A percentile compares a stretch with the other conserved stretches of the same genome.
Conservation (phyloP, 441 rosid species). For the Manihot esculenta region DNA sequence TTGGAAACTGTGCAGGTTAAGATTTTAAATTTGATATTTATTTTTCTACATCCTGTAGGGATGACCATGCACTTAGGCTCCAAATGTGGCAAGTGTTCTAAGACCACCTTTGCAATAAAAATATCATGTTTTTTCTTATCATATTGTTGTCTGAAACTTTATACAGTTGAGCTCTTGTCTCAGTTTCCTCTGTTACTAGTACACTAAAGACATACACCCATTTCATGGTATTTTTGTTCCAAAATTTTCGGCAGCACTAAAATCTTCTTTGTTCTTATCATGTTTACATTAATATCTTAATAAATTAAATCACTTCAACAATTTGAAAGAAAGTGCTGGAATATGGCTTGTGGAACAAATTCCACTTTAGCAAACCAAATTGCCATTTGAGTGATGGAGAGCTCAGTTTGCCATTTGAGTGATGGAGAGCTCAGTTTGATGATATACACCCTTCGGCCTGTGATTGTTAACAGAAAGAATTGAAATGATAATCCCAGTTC, state of each 20-base stretch:
- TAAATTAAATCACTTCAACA: neutral
- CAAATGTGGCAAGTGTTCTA: too few relatives aligned
- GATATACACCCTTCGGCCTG: too few relatives aligned
- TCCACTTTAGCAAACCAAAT: too few relatives aligned
- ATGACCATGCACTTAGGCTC: too few relatives aligned
- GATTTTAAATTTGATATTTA: neutral
- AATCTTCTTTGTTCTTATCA: neutral
- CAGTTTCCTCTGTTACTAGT: neutral
- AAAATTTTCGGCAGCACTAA: neutral
- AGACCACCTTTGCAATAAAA: too few relatives aligned
- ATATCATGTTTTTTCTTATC: too few relatives aligned
- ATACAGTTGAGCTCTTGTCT: neutral
- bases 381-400: too few relatives aligned
- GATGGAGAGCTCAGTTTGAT: too few relatives aligned
- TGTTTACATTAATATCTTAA: neutral
- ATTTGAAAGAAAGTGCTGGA: neutral
- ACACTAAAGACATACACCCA: neutral
- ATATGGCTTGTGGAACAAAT: too few relatives aligned
- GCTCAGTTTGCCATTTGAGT: too few relatives aligned
- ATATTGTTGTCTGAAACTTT: too few relatives aligned
- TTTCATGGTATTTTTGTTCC: neutral
- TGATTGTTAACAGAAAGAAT: too few relatives aligned
- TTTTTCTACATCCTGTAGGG: neutral
- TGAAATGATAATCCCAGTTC: neutral
- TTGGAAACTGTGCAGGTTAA: slow-evolving; percentile 55